Conservation (phyloP, 2,329 filamentous ascomycete species). For the Exophiala alcalophila region DNA sequence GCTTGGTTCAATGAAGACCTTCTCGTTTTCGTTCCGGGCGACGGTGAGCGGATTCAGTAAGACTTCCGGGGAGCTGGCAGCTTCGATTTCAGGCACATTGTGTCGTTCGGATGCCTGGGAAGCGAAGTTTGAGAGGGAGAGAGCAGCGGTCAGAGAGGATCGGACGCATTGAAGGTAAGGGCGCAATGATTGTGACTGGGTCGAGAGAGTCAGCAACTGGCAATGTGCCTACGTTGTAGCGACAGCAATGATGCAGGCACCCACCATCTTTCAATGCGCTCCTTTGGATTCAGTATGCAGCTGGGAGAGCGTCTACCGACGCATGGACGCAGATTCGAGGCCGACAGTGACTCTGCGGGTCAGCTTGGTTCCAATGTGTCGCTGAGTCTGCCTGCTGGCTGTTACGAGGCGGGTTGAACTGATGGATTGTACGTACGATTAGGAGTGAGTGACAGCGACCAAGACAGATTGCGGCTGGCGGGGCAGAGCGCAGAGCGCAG, state of each 20-base stretch:
- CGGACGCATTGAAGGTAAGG: slow-evolving; percentile 96
- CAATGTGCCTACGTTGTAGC: background rate
- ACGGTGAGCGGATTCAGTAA: slow-evolving; percentile 87
- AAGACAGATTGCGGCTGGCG: too few relatives aligned
- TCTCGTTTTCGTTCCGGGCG: slow-evolving; percentile 94
- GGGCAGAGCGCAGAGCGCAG: too few relatives aligned
- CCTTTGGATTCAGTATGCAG: too few relatives aligned
- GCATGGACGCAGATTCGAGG: slow-evolving; percentile 10
- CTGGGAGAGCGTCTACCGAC: slow-evolving; percentile 9
- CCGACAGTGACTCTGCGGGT: background rate
- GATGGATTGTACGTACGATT: too few relatives aligned
- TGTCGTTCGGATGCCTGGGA: slow-evolving; percentile 95
- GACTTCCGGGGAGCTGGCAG: slow-evolving; percentile 86
- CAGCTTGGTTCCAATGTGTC: background rate
- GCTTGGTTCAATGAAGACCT: slow-evolving; percentile 91
- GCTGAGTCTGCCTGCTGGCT: too few relatives aligned
- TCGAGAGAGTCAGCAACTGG: slow-evolving; percentile 31
- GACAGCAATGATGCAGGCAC: slow-evolving; percentile 10
- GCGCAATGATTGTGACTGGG: slow-evolving; percentile 90
- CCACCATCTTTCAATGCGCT: slow-evolving; percentile 27
- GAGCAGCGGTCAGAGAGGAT: slow-evolving; percentile 86
- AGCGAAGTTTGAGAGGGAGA: slow-evolving; percentile 94
- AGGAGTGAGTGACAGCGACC: too few relatives aligned
- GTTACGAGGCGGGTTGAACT: too few relatives aligned
- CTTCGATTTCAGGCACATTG: slow-evolving; percentile 97